Base-by-base conservation (phyloP, 768 basidiomycete species). In the Collybia nuda region DNA sequence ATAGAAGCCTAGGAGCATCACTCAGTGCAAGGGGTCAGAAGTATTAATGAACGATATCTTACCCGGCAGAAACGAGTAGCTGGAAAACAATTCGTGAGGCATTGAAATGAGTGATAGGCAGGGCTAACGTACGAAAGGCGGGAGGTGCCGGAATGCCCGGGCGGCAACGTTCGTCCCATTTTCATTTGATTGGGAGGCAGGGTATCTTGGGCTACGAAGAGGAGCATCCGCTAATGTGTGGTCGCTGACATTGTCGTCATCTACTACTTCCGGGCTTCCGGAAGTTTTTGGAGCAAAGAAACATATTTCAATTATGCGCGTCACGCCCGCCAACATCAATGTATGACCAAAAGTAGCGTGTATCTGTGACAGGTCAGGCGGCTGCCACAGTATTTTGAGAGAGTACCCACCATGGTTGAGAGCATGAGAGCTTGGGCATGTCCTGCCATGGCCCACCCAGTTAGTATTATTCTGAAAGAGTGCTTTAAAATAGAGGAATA, bases 401-500 rank as follows among this genome's bases (percentile, higher is more conserved):
- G 14, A 19, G 14, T 11, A 7, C 28, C 26, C 23, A 91, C 91
- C 72, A 84, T 84, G 1, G 92, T 90, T 0, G 92, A 92, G 35
- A 95, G 73, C 82, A 84, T 86, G 43, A 93, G 75, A 4, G 81
- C 84, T 70, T 98, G 94, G 0, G 82, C 81, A 56, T 97, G 94
- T 39, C 90, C 85, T 0, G 89, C 88, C 90, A 97, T 95, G 0
- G 87, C 93, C 86, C 90, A 96, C 5, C 95, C 95, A 0, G 95
- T 97, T 51, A 97, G 73, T 51, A 93, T 85, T 56, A 95, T 86
- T 42, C 88, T 93, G 52, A 29, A 36, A 12, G 52, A 4, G 6
- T n/a, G n/a, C n/a, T 26, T 26, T 26, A 26, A 26, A 7, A 26
- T 4, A 26, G 7, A 26, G 14, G 24, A 4, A 1, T 15, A 23